phyloP scores from a whole-genome alignment of 495 filamentous ascomycete species.

The Stereocaulon alpinum region DNA sequence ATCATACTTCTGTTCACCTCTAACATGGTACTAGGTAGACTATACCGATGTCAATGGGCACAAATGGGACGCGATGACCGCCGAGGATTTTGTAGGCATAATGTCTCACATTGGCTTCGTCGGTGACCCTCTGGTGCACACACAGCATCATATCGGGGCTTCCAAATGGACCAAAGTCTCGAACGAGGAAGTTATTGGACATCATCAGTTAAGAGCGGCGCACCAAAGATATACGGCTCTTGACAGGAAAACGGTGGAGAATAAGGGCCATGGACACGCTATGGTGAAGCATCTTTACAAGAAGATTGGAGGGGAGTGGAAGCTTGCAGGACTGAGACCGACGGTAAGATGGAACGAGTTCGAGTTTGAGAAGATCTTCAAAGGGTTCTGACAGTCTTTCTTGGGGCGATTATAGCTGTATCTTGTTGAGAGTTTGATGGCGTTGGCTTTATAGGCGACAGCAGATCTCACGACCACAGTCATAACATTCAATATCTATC shows the following conservation, averaged over 20 bases:
- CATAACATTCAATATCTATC: background rate
- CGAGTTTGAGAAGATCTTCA: slow-evolving; percentile 47
- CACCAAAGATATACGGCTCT: slow-evolving; percentile 48
- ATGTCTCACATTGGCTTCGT: slow-evolving; percentile 22
- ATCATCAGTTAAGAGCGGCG: slow-evolving; percentile 26
- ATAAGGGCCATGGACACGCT: slow-evolving; percentile 52
- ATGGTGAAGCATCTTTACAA: slow-evolving; percentile 63
- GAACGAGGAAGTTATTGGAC: slow-evolving; percentile 22
- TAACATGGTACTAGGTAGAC: slow-evolving; percentile 23
- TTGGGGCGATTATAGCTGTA: too few species aligned
- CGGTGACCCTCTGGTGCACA: slow-evolving; percentile 27
- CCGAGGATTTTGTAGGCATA: slow-evolving; percentile 26
- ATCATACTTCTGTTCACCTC: background rate
- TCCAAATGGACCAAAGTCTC: slow-evolving; percentile 24
- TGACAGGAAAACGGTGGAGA: slow-evolving; percentile 31
- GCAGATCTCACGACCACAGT: background rate
- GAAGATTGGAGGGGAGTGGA: slow-evolving; percentile 70
- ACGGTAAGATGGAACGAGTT: slow-evolving; percentile 64
- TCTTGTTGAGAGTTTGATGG: too few species aligned
- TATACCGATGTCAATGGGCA: slow-evolving; percentile 25
- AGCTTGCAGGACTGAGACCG: slow-evolving; percentile 66
- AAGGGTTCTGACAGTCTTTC: slow-evolving; percentile 5
- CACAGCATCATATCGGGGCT: slow-evolving; percentile 30
- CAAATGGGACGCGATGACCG: slow-evolving; percentile 21
- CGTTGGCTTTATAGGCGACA: background rate